These are phyloP conservation scores for Termitomyces sp. DNA, from an alignment of 768 basidiomycete genomes.

Conservation along the genomic window DNA sequence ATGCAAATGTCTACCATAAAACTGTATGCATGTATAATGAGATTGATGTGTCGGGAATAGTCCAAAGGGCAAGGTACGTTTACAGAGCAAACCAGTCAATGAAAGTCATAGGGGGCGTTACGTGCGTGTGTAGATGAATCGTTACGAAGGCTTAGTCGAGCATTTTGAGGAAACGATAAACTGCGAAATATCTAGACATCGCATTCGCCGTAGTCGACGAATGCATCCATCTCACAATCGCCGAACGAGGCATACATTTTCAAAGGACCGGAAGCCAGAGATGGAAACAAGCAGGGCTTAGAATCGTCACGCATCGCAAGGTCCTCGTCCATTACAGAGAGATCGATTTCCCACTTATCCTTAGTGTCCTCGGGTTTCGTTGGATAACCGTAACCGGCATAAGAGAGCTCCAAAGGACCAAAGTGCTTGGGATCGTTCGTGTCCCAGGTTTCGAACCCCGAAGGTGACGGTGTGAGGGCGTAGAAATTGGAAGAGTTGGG, in stretches of 20 bases:
- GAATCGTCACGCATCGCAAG: background rate
- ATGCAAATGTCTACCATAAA: background rate
- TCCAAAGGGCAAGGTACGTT: background rate
- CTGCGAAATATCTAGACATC: background rate
- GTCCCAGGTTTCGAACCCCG: background rate
- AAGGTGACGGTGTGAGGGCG: background rate
- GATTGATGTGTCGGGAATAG: background rate
- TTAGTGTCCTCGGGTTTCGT: background rate
- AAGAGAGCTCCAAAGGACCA: conserved; percentile 1
- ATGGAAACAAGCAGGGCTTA: background rate
- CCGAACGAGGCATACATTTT: background rate
- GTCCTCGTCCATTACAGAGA: background rate
- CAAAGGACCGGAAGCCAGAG: background rate
- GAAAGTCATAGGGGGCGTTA: background rate
- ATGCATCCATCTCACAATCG: conserved; percentile 11
- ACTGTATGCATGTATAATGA: background rate
- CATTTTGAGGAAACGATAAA: background rate
- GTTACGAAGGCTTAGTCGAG: background rate
- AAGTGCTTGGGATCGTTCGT: background rate
- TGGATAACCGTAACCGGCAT: background rate
- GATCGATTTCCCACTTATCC: background rate
- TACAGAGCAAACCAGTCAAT: background rate
- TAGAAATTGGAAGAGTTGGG: background rate
- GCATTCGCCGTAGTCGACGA: conserved; percentile 10
- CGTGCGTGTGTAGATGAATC: background rate